A percentile compares a stretch with the other conserved stretches of the same genome.
Conservation (phyloP, 2,329 filamentous ascomycete species). For the Colletotrichum sp. region DNA sequence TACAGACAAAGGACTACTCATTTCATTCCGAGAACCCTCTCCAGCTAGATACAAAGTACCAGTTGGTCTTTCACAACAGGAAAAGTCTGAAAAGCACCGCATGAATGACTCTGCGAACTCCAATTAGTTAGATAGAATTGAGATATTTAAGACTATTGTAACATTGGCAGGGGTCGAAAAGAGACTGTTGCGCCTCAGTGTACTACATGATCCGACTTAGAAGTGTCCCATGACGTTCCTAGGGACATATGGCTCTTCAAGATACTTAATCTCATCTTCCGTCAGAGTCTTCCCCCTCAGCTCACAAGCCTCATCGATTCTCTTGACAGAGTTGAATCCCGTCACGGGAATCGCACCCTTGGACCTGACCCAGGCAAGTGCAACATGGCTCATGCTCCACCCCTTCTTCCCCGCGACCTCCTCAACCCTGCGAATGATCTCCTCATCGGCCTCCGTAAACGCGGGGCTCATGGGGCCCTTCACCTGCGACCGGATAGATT, state of each 20-base stretch:
- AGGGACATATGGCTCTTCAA: constrained; percentile 13
- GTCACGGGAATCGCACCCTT: constrained; percentile 15
- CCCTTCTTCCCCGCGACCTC: constrained; percentile 17
- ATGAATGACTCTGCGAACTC: not conserved
- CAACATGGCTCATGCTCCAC: constrained; percentile 17
- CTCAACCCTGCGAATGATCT: constrained; percentile 12
- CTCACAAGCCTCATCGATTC: constrained; percentile 13
- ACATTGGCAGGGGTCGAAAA: not conserved
- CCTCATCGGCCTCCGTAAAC: not conserved
- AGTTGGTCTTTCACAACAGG: not conserved
- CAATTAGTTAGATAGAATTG: not conserved
- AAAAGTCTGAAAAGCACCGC: not conserved
- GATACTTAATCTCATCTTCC: constrained; percentile 5
- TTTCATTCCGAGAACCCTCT: not conserved
- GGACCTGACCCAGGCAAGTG: constrained; percentile 8
- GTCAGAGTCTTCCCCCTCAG: constrained; percentile 6
- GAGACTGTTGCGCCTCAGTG: not conserved
- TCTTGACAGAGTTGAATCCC: constrained; percentile 13
- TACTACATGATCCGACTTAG: constrained; percentile 17
- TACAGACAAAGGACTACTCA: not conserved
- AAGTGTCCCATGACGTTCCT: constrained; percentile 26
- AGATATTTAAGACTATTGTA: not conserved
- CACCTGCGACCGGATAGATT: not conserved
- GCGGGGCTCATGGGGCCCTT: not conserved
- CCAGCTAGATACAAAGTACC: not conserved